Percentiles rank a stretch among this genome's conserved stretches.
Conservation (phyloP, 2,329 filamentous ascomycete species). For the Phialocephala sp. region DNA sequence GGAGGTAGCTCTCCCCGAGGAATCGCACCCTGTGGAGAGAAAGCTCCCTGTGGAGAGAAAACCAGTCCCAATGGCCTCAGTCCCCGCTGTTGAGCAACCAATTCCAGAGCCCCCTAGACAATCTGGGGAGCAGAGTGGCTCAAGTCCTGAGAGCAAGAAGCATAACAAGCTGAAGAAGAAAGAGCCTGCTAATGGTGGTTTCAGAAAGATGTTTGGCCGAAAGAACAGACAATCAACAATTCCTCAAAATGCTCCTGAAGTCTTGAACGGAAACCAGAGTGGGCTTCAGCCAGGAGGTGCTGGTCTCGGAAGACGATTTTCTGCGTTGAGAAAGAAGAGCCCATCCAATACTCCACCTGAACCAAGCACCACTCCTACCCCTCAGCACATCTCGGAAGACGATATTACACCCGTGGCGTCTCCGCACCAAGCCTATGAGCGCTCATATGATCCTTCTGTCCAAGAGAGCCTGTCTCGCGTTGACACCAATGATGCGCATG, state of each 20-base stretch:
- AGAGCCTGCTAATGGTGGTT: slow-evolving; percentile 48
- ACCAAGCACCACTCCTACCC: slow-evolving; percentile 36
- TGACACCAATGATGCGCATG: slow-evolving; percentile 61
- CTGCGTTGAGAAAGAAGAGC: slow-evolving; percentile 47
- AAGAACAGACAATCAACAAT: slow-evolving; percentile 60
- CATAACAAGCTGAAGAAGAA: slow-evolving; percentile 63
- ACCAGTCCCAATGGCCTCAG: slow-evolving; percentile 20
- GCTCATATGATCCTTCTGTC: slow-evolving; percentile 51
- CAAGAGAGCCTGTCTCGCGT: slow-evolving; percentile 62
- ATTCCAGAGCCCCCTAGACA: slow-evolving; percentile 32
- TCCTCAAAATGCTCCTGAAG: slow-evolving; percentile 58
- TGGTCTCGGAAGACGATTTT: slow-evolving; percentile 47
- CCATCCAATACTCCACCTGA: slow-evolving; percentile 31
- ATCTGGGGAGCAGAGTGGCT: slow-evolving; percentile 36
- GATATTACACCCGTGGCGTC: slow-evolving; percentile 38
- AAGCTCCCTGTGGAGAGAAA: slow-evolving; percentile 34
- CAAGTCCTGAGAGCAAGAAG: slow-evolving; percentile 54
- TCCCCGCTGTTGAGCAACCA: slow-evolving; percentile 30
- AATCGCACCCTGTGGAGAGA: slow-evolving; percentile 33
- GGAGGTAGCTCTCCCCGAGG: slow-evolving; percentile 33
- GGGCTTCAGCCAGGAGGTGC: slow-evolving; percentile 38
- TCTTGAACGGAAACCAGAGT: slow-evolving; percentile 54
- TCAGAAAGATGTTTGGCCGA: slow-evolving; percentile 70
- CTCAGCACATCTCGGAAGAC: slow-evolving; percentile 38
- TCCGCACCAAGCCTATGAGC: slow-evolving; percentile 43